Evolutionary conservation across 2,329 filamentous ascomycete species (phyloP).

Genomic region (Colletotrichum lini): DNA sequence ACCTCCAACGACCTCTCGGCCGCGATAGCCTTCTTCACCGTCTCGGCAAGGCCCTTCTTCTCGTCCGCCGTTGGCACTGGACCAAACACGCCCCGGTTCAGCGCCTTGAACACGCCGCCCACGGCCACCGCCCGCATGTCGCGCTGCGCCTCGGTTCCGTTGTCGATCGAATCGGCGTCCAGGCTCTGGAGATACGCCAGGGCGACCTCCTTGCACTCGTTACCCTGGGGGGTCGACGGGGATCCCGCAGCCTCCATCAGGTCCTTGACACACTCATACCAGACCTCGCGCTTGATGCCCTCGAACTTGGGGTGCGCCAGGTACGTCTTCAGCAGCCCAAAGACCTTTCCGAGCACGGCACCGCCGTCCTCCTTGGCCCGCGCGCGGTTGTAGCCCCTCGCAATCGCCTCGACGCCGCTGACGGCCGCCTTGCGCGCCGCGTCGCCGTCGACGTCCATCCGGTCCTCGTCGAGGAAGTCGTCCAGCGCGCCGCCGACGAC

Average conservation of each 20-base stretch:
- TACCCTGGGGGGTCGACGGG: constrained; percentile 39
- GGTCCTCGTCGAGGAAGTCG: constrained; percentile 69
- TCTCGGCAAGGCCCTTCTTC: constrained; percentile 45
- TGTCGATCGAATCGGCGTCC: constrained; percentile 61
- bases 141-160: constrained; percentile 67
- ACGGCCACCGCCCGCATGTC: constrained; percentile 62
- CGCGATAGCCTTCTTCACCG: constrained; percentile 53
- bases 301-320: constrained; percentile 56
- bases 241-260: constrained; percentile 59
- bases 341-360: constrained; percentile 57
- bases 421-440: constrained; percentile 62
- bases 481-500: constrained; percentile 77
- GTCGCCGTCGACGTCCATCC: constrained; percentile 77
- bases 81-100: constrained; percentile 61
- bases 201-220: constrained; percentile 44
- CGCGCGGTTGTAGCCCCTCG: constrained; percentile 63
- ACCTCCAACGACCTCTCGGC: constrained; percentile 63
- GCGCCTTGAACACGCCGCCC: constrained; percentile 57
- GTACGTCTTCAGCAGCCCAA: constrained; percentile 58
- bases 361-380: constrained; percentile 55
- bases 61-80: constrained; percentile 38
- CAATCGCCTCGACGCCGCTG: constrained; percentile 66
- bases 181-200: constrained; percentile 62
- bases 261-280: constrained; percentile 66
- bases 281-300: constrained; percentile 63